These are phyloP conservation scores for Macrophomina tecta DNA, from an alignment of 2,329 filamentous ascomycete species.

Conservation along the genomic window DNA sequence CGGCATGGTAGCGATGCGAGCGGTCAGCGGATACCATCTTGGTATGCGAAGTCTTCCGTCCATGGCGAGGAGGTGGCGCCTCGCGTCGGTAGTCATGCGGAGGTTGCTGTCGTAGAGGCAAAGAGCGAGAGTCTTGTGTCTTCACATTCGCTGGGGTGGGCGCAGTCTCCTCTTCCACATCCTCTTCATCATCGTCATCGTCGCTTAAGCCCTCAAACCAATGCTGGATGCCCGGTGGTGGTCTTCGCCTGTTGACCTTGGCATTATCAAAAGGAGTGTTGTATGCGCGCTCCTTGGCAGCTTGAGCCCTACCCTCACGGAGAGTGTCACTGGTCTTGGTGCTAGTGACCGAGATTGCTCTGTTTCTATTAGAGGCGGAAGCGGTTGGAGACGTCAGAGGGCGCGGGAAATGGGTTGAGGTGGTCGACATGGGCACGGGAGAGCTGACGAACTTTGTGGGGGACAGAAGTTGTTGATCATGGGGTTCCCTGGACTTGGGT, in stretches of 20 bases:
- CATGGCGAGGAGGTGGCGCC: background rate
- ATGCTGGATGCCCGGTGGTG: constrained; percentile 56
- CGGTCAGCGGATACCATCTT: background rate
- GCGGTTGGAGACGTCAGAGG: constrained; percentile 32
- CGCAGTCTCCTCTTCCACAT: constrained; percentile 15
- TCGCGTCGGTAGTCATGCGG: background rate
- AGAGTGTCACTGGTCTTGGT: constrained; percentile 32
- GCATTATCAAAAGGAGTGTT: constrained; percentile 47
- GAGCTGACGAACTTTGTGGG: constrained; percentile 49
- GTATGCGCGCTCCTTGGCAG: constrained; percentile 27
- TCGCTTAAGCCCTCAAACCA: constrained; percentile 57
- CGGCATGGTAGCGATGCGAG: background rate
- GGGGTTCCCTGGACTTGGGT: constrained; percentile 36
- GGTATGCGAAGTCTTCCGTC: background rate
- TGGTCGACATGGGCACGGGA: constrained; percentile 46
- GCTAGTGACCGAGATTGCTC: constrained; percentile 38
- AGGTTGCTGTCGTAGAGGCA: background rate
- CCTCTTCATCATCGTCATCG: constrained; percentile 42
- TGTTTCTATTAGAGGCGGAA: constrained; percentile 6
- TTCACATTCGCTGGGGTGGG: background rate
- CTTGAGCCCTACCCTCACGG: constrained; percentile 28
- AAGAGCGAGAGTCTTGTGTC: constrained; percentile 3
- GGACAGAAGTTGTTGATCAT: constrained; percentile 41
- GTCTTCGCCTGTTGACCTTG: constrained; percentile 54
- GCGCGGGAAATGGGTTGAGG: constrained; percentile 46